These are phyloP conservation scores for Clarireedia hainanense DNA, from an alignment of 2,329 filamentous ascomycete species.

Conservation along the genomic window DNA sequence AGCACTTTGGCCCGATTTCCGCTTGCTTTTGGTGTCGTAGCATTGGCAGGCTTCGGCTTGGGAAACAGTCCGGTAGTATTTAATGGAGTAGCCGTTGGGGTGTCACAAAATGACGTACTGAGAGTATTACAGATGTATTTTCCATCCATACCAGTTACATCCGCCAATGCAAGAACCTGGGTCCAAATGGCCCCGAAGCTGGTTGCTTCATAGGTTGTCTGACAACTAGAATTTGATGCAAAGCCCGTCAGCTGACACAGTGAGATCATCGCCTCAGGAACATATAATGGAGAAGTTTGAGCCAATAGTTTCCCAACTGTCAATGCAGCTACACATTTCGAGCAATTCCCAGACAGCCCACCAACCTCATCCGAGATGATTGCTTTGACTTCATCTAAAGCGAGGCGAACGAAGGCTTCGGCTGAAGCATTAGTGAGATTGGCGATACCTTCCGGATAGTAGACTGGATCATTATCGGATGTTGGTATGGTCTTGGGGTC, in stretches of 20 bases:
- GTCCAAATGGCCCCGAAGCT: slow-evolving; percentile 49
- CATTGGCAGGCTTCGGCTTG: slow-evolving; percentile 44
- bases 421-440: slow-evolving; percentile 36
- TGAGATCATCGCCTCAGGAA: slow-evolving; percentile 42
- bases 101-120: slow-evolving; percentile 39
- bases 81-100: slow-evolving; percentile 36
- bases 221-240: slow-evolving; percentile 39
- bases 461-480: slow-evolving; percentile 40
- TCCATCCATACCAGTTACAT: slow-evolving; percentile 47
- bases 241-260: slow-evolving; percentile 43
- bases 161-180: slow-evolving; percentile 45
- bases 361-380: slow-evolving; percentile 35
- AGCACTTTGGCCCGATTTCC: slow-evolving; percentile 38
- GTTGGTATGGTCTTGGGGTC: slow-evolving; percentile 44
- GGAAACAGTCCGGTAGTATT: slow-evolving; percentile 41
- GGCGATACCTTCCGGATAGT: slow-evolving; percentile 39
- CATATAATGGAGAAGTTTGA: slow-evolving; percentile 37
- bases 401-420: slow-evolving; percentile 35
- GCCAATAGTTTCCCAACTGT: slow-evolving; percentile 43
- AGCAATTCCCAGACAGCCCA: slow-evolving; percentile 37
- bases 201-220: slow-evolving; percentile 37
- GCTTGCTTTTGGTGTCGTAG: slow-evolving; percentile 37
- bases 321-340: slow-evolving; percentile 44
- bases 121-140: slow-evolving; percentile 48
- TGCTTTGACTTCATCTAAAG: slow-evolving; percentile 36